phyloP scores from a whole-genome alignment of 345 rosid genomes.

The Kandelia obovata region DNA sequence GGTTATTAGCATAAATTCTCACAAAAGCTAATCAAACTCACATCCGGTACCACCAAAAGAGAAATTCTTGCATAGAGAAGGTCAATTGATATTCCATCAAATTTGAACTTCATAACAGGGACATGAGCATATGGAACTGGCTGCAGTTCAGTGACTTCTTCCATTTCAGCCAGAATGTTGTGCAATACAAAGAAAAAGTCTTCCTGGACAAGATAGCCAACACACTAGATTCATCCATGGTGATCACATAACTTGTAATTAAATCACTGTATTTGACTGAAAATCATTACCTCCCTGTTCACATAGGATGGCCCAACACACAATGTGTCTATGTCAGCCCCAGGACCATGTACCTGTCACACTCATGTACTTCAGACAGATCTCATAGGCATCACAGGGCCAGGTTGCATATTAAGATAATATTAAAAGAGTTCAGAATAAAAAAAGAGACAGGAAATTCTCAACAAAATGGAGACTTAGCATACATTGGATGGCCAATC shows the following conservation, averaged over 20 bases:
- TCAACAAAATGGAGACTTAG: background rate
- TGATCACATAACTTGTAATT: background rate
- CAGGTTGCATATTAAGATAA: background rate
- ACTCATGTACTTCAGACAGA: background rate
- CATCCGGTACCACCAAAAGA: slow-evolving; percentile 77
- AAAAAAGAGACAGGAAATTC: background rate
- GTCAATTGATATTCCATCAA: slow-evolving; percentile 82
- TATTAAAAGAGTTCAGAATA: background rate
- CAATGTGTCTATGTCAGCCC: slow-evolving; percentile 83
- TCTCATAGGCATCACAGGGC: background rate
- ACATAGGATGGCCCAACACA: slow-evolving; percentile 97
- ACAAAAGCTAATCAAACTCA: slow-evolving; percentile 30
- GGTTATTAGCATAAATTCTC: background rate
- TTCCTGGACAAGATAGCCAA: slow-evolving; percentile 40
- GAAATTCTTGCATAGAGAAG: slow-evolving; percentile 91
- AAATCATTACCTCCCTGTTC: slow-evolving; percentile 59
- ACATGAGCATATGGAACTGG: slow-evolving; percentile 97
- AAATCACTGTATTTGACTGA: background rate
- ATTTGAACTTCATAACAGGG: slow-evolving; percentile 93
- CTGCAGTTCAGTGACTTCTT: slow-evolving; percentile 82
- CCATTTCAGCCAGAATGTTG: slow-evolving; percentile 63
- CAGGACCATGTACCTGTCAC: slow-evolving; percentile 84
- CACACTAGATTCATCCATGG: slow-evolving; percentile 8
- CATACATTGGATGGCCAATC: background rate
- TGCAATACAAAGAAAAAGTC: slow-evolving; percentile 81